A percentile compares a stretch with the other conserved stretches of the same genome.
Evolutionary conservation across 2,329 filamentous ascomycete species (phyloP).

Genomic region (Pseudocercospora fijiensis): DNA sequence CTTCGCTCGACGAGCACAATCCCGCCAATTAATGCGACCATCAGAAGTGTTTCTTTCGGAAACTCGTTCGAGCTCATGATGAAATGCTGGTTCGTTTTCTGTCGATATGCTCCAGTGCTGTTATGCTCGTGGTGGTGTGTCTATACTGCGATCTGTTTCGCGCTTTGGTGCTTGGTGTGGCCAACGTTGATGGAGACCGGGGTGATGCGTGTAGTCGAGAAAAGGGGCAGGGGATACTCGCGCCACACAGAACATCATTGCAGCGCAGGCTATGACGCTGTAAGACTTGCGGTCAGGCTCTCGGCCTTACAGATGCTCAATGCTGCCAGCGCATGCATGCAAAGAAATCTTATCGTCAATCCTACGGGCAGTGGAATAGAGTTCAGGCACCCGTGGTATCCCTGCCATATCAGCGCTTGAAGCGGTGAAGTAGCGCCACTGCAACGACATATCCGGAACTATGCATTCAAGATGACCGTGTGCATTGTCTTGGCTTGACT

Average conservation of each 20-base stretch:
- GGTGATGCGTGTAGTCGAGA: neutral
- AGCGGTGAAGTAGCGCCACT: neutral
- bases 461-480: too few relatives aligned
- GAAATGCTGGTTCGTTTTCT: neutral
- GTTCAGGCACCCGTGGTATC: neutral
- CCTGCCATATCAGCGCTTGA: conserved; percentile 7
- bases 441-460: neutral
- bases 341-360: conserved; percentile 3
- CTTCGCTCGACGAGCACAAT: conserved; percentile 1
- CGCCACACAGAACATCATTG: neutral
- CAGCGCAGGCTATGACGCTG: neutral
- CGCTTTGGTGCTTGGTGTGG: neutral
- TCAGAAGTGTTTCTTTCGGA: neutral
- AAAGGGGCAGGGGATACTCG: neutral
- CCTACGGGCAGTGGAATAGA: neutral
- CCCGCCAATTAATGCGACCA: neutral
- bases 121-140: too few relatives aligned
- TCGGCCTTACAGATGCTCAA: neutral
- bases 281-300: neutral
- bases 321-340: conserved; percentile 2
- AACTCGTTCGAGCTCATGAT: neutral
- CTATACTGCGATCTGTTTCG: too few relatives aligned
- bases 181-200: neutral
- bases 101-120: neutral
- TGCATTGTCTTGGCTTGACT: neutral